A percentile compares a stretch with the other conserved stretches of the same genome.
Evolutionary conservation across 2,329 filamentous ascomycete genomes (phyloP).

Genomic region (Esteya vermicola): DNA sequence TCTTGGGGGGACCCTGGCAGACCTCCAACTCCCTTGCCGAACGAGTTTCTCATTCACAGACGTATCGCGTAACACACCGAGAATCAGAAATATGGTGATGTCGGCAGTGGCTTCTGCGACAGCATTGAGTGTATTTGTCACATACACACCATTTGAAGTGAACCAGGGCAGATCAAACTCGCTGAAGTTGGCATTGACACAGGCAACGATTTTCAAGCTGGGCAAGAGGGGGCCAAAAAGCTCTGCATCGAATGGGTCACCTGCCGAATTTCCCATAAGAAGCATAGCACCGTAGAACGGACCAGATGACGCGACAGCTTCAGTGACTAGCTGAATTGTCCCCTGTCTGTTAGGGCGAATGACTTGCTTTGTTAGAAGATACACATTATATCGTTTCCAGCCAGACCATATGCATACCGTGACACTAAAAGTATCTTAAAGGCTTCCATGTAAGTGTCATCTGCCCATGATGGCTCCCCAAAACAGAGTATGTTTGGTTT

Average conservation of each 20-base stretch:
- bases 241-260: neutral
- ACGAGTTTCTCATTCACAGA: neutral
- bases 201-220: neutral
- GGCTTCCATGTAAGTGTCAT: no score
- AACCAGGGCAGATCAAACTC: neutral
- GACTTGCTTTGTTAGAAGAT: neutral
- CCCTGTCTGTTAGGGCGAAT: neutral
- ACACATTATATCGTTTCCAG: neutral
- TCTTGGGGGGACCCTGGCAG: neutral
- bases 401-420: no score
- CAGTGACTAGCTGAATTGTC: neutral
- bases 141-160: neutral
- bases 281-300: neutral
- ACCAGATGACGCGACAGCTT: neutral
- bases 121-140: neutral
- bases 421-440: no score
- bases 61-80: neutral
- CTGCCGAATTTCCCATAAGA: neutral
- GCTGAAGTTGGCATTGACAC: neutral
- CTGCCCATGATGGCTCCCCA: no score
- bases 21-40: neutral
- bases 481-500: no score
- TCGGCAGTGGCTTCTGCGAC: neutral
- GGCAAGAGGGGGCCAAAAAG: neutral
- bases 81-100: neutral